Percentiles rank a stretch among this genome's conserved stretches.
Conservation (phyloP, 176 grass and related monocot species). For the Musa schizocarpa region DNA sequence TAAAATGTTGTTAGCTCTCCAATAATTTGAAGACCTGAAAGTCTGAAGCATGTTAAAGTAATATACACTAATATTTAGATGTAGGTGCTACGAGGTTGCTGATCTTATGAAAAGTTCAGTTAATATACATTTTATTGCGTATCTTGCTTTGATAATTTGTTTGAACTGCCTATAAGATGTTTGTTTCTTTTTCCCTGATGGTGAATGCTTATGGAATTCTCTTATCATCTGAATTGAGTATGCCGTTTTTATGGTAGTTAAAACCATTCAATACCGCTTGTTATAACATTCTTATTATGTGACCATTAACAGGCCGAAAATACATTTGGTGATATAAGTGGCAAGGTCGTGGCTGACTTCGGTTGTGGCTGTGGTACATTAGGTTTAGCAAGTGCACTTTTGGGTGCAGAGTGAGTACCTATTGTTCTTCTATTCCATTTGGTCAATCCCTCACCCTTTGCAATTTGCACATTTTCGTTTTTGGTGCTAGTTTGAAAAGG, state of each 20-base stretch:
- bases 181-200: background rate
- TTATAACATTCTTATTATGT: background rate
- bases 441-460: background rate
- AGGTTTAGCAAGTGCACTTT: slow-evolving; percentile 58
- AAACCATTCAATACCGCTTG: background rate
- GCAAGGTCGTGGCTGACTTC: slow-evolving; percentile 92
- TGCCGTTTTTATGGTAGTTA: background rate
- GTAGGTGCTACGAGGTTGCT: background rate
- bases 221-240: background rate
- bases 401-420: slow-evolving; percentile 74
- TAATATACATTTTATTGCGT: background rate
- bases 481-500: background rate
- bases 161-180: background rate
- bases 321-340: slow-evolving; percentile 62
- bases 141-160: background rate
- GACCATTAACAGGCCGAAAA: slow-evolving; percentile 55
- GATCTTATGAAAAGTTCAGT: background rate
- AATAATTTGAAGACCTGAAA: background rate
- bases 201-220: background rate
- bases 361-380: slow-evolving; percentile 88
- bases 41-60: background rate
- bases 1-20: too few species aligned
- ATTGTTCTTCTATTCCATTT: slow-evolving; percentile 1
- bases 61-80: background rate
- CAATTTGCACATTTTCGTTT: background rate